These are phyloP conservation scores for Naematelia encephala DNA, from an alignment of 768 basidiomycete genomes.

Conservation along the genomic window DNA sequence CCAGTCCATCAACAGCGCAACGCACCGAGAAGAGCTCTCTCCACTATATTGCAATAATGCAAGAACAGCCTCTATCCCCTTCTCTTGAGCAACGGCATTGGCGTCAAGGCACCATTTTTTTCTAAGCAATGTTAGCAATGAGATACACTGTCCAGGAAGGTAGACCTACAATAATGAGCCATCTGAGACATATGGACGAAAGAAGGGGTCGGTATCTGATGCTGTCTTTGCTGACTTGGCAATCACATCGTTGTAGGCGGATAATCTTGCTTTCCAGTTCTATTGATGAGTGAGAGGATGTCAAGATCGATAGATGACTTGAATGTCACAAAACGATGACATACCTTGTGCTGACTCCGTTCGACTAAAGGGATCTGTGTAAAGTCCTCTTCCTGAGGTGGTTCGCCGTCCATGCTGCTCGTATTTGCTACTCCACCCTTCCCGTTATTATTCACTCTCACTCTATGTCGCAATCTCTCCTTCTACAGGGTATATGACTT, in stretches of 20 bases:
- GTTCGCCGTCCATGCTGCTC: slow-evolving; percentile 67
- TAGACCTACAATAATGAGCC: slow-evolving; percentile 60
- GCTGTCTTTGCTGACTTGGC: slow-evolving; percentile 82
- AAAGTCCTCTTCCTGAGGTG: slow-evolving; percentile 92
- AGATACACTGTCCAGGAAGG: neutral
- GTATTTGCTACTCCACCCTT: too few relatives aligned
- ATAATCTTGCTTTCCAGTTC: slow-evolving; percentile 98
- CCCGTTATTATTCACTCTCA: too few relatives aligned
- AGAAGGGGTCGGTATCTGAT: slow-evolving; percentile 89
- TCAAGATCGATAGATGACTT: neutral
- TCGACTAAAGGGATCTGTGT: slow-evolving; percentile 71
- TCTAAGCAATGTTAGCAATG: slow-evolving; percentile 22
- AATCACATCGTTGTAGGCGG: slow-evolving; percentile 82
- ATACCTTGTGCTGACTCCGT: slow-evolving; percentile 73
- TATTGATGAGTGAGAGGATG: slow-evolving; percentile 16
- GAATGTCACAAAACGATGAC: neutral
- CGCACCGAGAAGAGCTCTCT: slow-evolving; percentile 67
- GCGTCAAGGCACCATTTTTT: slow-evolving; percentile 85
- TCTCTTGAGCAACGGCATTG: slow-evolving; percentile 97
- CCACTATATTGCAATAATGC: slow-evolving; percentile 87
- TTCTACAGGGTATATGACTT: neutral
- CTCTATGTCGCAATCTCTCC: neutral
- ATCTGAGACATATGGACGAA: slow-evolving; percentile 79
- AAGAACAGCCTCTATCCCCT: slow-evolving; percentile 84
- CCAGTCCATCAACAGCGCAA: too few relatives aligned